These are phyloP conservation scores for Nemophila menziesii DNA, from an alignment of 257 asterid species.

Conservation along the genomic window DNA sequence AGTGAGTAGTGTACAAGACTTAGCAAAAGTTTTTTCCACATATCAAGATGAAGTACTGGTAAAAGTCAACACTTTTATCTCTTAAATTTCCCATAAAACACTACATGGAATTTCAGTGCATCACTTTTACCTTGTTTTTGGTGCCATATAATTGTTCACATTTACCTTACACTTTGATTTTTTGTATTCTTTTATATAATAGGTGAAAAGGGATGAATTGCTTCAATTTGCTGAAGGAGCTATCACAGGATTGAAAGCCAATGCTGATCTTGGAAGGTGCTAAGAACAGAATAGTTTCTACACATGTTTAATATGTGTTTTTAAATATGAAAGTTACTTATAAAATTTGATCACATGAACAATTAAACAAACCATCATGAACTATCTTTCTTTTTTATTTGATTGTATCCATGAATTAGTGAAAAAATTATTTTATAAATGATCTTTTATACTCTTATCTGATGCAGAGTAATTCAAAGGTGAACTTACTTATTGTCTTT, in stretches of 20 bases:
- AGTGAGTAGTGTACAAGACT: constrained; percentile 96
- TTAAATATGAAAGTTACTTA: too few species aligned
- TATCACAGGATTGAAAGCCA: constrained; percentile 82
- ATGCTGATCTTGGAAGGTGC: constrained; percentile 68
- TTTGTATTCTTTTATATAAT: constrained; percentile 10
- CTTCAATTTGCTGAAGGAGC: constrained; percentile 97
- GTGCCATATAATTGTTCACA: too few species aligned
- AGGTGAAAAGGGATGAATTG: constrained; percentile 95
- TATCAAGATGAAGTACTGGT: constrained; percentile 95
- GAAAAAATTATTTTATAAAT: too few species aligned
- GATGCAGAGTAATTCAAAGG: not conserved
- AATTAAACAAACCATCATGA: too few species aligned
- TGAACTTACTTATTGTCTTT: constrained; percentile 11
- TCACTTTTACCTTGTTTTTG: too few species aligned
- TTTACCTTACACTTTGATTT: not conserved
- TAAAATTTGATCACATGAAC: too few species aligned
- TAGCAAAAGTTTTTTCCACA: constrained; percentile 75
- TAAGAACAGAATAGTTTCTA: too few species aligned
- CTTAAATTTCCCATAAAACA: not conserved
- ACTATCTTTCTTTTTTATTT: too few species aligned
- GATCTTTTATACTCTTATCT: not conserved
- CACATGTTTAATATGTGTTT: too few species aligned
- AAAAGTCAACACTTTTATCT: constrained; percentile 15
- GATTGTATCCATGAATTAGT: not conserved
- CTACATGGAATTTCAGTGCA: too few species aligned